Percentiles rank a stretch among this genome's conserved stretches.
Conservation (phyloP, 495 filamentous ascomycete genomes). For the Aspergillus affinis region DNA sequence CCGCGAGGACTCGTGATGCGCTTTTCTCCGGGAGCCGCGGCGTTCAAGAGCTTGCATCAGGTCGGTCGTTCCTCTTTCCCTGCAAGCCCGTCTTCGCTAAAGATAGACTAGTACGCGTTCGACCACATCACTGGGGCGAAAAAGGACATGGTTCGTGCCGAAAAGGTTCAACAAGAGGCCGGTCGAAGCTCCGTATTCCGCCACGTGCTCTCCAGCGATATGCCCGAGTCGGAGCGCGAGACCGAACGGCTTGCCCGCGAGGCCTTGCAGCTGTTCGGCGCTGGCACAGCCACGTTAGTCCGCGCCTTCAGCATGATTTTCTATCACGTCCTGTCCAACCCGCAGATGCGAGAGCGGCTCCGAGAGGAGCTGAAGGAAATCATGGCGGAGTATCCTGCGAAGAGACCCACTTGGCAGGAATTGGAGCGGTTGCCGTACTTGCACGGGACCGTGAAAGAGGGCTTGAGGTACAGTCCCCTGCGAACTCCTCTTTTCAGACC, state of each 20-base stretch:
- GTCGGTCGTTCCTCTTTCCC: background rate
- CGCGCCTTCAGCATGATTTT: background rate
- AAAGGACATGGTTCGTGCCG: background rate
- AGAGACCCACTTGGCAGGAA: constrained; percentile 4
- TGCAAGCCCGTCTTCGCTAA: background rate
- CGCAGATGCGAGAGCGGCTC: background rate
- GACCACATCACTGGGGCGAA: background rate
- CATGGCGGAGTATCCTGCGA: constrained; percentile 8
- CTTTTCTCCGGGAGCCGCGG: no score
- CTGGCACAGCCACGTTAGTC: background rate
- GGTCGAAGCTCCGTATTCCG: constrained; percentile 7
- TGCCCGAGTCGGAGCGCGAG: constrained; percentile 3
- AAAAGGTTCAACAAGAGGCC: background rate
- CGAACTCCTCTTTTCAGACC: no score
- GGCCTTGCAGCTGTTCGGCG: constrained; percentile 6
- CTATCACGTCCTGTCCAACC: constrained; percentile 6
- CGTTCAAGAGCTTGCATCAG: background rate
- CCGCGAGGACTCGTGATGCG: no score
- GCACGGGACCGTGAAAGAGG: constrained; percentile 9
- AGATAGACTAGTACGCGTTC: background rate
- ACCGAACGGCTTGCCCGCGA: constrained; percentile 3
- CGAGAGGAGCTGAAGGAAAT: constrained; percentile 6
- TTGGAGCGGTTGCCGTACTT: constrained; percentile 11
- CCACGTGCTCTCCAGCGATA: constrained; percentile 6
- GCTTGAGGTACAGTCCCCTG: constrained; percentile 2